Percentiles rank a stretch among this genome's conserved stretches.
phyloP scores from a whole-genome alignment of 306 rosid genomes.

The Malus fusca region DNA sequence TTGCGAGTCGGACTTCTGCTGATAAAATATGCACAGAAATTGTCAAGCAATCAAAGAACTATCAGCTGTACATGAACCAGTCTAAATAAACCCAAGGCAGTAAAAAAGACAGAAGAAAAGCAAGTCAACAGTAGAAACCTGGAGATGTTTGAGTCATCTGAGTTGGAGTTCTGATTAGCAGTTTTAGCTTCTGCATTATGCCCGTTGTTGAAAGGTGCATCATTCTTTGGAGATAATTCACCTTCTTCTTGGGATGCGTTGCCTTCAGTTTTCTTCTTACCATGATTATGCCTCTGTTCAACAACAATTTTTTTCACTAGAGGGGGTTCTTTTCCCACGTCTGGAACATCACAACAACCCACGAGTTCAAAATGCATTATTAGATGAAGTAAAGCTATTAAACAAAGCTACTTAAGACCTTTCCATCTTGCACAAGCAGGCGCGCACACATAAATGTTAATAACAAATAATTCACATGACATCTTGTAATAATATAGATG shows the following conservation, averaged over 20 bases:
- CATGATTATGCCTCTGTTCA: conserved; percentile 28
- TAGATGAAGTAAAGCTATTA: conserved; percentile 5
- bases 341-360: conserved; percentile 38
- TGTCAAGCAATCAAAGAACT: conserved; percentile 6
- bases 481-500: conserved; percentile 1
- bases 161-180: conserved; percentile 32
- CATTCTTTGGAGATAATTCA: conserved; percentile 70
- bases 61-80: background rate
- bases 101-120: background rate
- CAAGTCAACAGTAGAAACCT: conserved; percentile 47
- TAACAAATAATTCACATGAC: background rate
- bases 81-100: background rate
- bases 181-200: conserved; percentile 42
- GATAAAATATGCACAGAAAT: conserved; percentile 13
- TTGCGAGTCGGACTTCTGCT: conserved; percentile 49
- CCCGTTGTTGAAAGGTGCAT: conserved; percentile 39
- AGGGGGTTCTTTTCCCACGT: conserved; percentile 33
- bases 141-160: conserved; percentile 51
- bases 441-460: background rate
- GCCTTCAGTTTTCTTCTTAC: conserved; percentile 26
- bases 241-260: conserved; percentile 74
- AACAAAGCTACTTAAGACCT: conserved; percentile 1
- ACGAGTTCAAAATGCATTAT: conserved; percentile 19
- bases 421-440: background rate
- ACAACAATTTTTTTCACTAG: conserved; percentile 16